Evolutionary conservation across 2,329 filamentous ascomycete species (phyloP), one percentile per base, ranked within the genome.

Genomic region (Talaromyces rugulosus): DNA sequence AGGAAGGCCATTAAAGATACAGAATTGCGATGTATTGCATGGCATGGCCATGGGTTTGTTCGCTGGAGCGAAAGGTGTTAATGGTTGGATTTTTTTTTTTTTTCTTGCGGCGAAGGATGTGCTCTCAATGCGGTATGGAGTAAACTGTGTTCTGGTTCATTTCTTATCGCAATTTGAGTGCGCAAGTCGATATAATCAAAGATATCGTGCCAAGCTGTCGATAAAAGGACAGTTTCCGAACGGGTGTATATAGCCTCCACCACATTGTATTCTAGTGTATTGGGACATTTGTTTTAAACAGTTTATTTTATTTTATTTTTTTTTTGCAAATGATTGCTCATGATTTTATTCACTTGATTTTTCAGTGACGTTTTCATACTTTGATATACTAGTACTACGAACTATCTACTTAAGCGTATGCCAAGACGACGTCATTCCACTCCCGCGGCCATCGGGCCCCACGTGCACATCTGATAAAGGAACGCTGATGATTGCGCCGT

Each of bases 221-320:
- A 53, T 53, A 31, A 53, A n/a, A 23, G 9, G 50, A 47, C 18
- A 18, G 44, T 27, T 31, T 53, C 50, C 27, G 14, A 53, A 8
- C 18, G 27, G 54, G 52, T 62, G 60, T 62, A 62, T 62, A 62
- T 62, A 62, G 40, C 60, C 34, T 62, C 47, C 1, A 53, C 34
- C 34, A 59, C 36, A 53, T 62, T 62, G 60, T 62, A 62, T 58
- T 62, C 16, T 62, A 62, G 56, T 53, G 50, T 53, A 53, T 53
- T 33, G 50, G 50, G 16, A 53, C 30, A 53, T 53, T 53, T 31
- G 27, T 9, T 53, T 53, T 53, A 3, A 8, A 2, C 50, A 30
- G 27, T 53, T 53, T 53, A 23, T 47, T 47, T 53, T 18, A n/a
- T n/a, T n/a, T n/a, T n/a, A n/a, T n/a, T n/a, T n/a, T n/a, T n/a